Percentiles rank a stretch among this genome's conserved stretches.
phyloP scores from a whole-genome alignment of 805 yeast species.

The Sugiyamaella chiloensis region DNA sequence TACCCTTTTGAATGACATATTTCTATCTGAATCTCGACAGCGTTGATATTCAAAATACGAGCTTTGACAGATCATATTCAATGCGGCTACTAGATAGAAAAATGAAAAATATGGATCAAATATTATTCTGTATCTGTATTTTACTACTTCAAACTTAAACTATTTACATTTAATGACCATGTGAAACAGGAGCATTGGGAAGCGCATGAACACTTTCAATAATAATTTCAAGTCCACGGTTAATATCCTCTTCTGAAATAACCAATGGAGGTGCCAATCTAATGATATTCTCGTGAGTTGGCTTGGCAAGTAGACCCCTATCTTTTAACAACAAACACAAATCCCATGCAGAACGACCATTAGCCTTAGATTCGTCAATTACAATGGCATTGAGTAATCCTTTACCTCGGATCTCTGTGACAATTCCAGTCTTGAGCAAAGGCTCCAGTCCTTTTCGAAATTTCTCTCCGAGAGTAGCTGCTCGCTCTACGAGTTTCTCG shows the following conservation, averaged over 20 bases:
- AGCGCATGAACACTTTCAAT: conserved; percentile 51
- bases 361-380: conserved; percentile 76
- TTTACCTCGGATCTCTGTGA: conserved; percentile 68
- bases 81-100: too few species aligned
- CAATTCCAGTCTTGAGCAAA: conserved; percentile 44
- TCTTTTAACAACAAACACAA: conserved; percentile 85
- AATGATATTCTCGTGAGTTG: conserved; percentile 93
- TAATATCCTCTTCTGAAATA: conserved; percentile 79
- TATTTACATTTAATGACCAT: neutral
- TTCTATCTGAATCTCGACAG: too few species aligned
- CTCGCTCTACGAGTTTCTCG: conserved; percentile 79
- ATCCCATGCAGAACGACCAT: conserved; percentile 95
- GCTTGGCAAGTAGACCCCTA: conserved; percentile 88
- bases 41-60: too few species aligned
- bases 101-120: too few species aligned
- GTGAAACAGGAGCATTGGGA: conserved; percentile 27
- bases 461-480: conserved; percentile 64
- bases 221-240: conserved; percentile 76
- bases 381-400: conserved; percentile 91
- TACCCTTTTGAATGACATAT: too few species aligned
- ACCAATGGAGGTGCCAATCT: conserved; percentile 96
- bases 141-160: too few species aligned
- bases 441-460: conserved; percentile 49
- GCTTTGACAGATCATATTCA: too few species aligned
- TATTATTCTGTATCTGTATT: too few species aligned